Conservation (phyloP, 768 basidiomycete genomes). For the Lanmaoa pseudosensibilis region DNA sequence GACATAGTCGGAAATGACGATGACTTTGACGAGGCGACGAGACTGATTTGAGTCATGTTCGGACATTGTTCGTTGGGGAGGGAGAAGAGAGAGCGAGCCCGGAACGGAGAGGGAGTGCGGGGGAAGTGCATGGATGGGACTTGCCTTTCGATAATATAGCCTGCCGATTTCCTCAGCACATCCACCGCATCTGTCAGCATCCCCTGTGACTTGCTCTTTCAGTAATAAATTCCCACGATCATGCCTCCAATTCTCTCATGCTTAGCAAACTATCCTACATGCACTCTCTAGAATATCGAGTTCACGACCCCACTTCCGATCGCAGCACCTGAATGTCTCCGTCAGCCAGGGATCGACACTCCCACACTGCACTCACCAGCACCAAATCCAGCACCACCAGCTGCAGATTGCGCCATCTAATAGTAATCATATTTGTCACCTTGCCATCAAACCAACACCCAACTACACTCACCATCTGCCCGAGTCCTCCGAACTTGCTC, state of each 20-base stretch:
- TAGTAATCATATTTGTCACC: not conserved
- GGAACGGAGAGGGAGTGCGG: slow-evolving; percentile 4
- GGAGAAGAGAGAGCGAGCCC: not conserved
- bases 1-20: slow-evolving; percentile 38
- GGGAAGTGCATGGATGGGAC: slow-evolving; percentile 28
- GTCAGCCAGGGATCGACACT: not conserved
- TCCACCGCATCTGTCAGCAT: slow-evolving; percentile 35
- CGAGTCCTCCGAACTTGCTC: slow-evolving; percentile 40
- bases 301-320: slow-evolving; percentile 46
- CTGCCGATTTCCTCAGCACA: slow-evolving; percentile 29
- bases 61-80: slow-evolving; percentile 17
- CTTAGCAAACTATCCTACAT: slow-evolving; percentile 16
- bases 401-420: slow-evolving; percentile 36
- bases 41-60: slow-evolving; percentile 9
- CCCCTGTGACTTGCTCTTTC: slow-evolving; percentile 15
- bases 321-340: slow-evolving; percentile 38
- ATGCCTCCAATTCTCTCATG: slow-evolving; percentile 19
- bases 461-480: slow-evolving; percentile 34
- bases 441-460: not conserved
- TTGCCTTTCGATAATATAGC: slow-evolving; percentile 28
- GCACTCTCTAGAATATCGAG: slow-evolving; percentile 45
- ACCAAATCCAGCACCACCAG: slow-evolving; percentile 49
- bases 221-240: slow-evolving; percentile 25
- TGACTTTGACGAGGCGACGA: slow-evolving; percentile 29
- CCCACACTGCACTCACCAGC: slow-evolving; percentile 33